Conservation (phyloP, 1,139 yeast genomes). For the Hansenula lynferdii region DNA sequence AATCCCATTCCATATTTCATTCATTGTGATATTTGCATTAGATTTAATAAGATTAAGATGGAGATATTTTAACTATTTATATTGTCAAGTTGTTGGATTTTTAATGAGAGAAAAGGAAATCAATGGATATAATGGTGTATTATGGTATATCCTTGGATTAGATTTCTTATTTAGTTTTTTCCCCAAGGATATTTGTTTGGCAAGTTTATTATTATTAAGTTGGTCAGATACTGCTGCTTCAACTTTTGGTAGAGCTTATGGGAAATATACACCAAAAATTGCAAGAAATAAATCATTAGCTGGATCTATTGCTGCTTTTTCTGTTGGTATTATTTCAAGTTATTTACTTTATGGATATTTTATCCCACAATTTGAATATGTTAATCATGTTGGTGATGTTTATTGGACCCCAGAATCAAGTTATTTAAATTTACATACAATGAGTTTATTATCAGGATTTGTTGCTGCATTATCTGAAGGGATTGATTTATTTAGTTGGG, state of each 20-base stretch:
- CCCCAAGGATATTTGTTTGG: slow-evolving; percentile 76
- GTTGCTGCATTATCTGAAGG: slow-evolving; percentile 87
- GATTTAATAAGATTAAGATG: slow-evolving; percentile 67
- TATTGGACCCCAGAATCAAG: slow-evolving; percentile 64
- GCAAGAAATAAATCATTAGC: slow-evolving; percentile 77
- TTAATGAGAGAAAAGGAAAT: slow-evolving; percentile 82
- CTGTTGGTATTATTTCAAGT: slow-evolving; percentile 64
- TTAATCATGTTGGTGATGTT: slow-evolving; percentile 49
- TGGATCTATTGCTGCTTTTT: slow-evolving; percentile 82
- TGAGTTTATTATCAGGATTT: slow-evolving; percentile 65
- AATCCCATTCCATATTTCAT: slow-evolving; percentile 50
- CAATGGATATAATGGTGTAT: slow-evolving; percentile 69
- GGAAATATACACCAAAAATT: slow-evolving; percentile 77
- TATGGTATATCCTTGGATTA: slow-evolving; percentile 81
- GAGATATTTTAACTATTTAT: slow-evolving; percentile 54
- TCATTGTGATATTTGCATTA: slow-evolving; percentile 50
- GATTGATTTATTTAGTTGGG: slow-evolving; percentile 66
- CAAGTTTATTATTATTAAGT: slow-evolving; percentile 75
- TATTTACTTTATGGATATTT: slow-evolving; percentile 67
- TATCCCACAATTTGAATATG: slow-evolving; percentile 51
- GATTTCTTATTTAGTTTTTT: slow-evolving; percentile 61
- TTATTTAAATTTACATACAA: slow-evolving; percentile 41
- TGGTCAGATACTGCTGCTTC: slow-evolving; percentile 99
- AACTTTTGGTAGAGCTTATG: slow-evolving; percentile 81
- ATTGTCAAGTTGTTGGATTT: slow-evolving; percentile 67